phyloP scores from a whole-genome alignment of 768 basidiomycete genomes.

The Hydnum rufescens region DNA sequence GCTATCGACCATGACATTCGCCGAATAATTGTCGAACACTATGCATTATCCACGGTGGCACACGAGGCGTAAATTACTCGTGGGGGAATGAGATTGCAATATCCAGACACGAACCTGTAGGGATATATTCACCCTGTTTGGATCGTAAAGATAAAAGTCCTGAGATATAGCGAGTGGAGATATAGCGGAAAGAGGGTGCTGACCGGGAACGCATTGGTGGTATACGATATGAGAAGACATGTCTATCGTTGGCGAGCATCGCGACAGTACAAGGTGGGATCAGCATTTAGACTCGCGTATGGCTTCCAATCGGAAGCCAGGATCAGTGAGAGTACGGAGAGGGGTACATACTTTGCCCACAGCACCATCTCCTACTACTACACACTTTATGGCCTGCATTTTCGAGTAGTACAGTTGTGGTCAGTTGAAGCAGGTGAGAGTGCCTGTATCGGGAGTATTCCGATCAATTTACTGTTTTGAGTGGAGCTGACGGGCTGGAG shows the following conservation, averaged over 20 bases:
- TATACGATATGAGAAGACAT: conserved; percentile 97
- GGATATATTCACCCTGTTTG: conserved; percentile 96
- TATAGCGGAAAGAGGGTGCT: conserved; percentile 18
- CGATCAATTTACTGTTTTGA: too few relatives aligned
- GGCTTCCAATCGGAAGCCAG: background rate
- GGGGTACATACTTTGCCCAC: conserved; percentile 68
- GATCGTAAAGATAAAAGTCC: conserved; percentile 11
- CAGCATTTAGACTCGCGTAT: background rate
- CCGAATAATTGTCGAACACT: conserved; percentile 99
- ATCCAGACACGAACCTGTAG: conserved; percentile 44
- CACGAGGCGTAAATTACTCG: background rate
- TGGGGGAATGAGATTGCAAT: background rate
- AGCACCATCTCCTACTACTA: conserved; percentile 73
- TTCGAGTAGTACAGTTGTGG: background rate
- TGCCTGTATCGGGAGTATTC: background rate
- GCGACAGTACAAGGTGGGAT: background rate
- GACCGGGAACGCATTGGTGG: conserved; percentile 93
- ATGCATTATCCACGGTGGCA: background rate
- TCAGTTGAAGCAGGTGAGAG: background rate
- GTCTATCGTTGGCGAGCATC: conserved; percentile 33
- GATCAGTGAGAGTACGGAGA: background rate
- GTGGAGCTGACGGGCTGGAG: too few relatives aligned
- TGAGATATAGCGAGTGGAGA: conserved; percentile 3
- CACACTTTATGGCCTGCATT: conserved; percentile 11
- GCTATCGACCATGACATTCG: conserved; percentile 97